phyloP scores from a whole-genome alignment of 2,329 filamentous ascomycete species.

The Penicillium sumatraense region DNA sequence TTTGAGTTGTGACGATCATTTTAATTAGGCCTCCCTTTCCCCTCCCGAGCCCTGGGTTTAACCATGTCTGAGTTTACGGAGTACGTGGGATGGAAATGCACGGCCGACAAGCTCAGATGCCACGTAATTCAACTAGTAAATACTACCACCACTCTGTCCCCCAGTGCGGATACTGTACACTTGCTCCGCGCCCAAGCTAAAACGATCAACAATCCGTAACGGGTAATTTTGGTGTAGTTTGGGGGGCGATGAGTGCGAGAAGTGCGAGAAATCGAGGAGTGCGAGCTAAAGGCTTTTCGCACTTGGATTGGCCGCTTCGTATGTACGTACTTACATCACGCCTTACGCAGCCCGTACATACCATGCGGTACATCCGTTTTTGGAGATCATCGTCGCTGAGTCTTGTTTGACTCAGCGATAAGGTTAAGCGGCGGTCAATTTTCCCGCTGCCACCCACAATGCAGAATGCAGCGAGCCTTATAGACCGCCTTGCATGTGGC shows the following conservation, averaged over 20 bases:
- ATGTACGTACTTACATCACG: neutral
- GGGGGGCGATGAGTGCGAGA: too few species aligned
- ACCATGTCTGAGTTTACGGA: neutral
- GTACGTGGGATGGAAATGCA: neutral
- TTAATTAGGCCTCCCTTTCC: conserved; percentile 2
- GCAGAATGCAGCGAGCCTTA: conserved; percentile 15
- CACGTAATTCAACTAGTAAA: conserved; percentile 5
- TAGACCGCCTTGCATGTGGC: conserved; percentile 17
- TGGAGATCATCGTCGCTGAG: conserved; percentile 10
- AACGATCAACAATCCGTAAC: neutral
- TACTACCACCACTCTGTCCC: too few species aligned
- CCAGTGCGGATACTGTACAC: neutral
- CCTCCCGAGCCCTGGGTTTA: neutral
- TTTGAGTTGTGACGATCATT: conserved; percentile 1
- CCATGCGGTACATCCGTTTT: too few species aligned
- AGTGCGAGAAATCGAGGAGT: neutral
- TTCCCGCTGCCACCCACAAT: conserved; percentile 8
- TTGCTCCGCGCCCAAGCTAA: neutral
- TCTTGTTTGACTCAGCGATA: conserved; percentile 19
- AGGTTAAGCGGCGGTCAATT: conserved; percentile 21
- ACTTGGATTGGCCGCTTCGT: neutral
- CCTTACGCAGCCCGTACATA: neutral
- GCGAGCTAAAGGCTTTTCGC: neutral
- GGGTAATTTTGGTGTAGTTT: neutral
- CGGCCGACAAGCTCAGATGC: conserved; percentile 3